Evolutionary conservation across 2,329 filamentous ascomycete species (phyloP), one percentile per base, ranked within the genome.

Genomic region (Trichoderma sp.): DNA sequence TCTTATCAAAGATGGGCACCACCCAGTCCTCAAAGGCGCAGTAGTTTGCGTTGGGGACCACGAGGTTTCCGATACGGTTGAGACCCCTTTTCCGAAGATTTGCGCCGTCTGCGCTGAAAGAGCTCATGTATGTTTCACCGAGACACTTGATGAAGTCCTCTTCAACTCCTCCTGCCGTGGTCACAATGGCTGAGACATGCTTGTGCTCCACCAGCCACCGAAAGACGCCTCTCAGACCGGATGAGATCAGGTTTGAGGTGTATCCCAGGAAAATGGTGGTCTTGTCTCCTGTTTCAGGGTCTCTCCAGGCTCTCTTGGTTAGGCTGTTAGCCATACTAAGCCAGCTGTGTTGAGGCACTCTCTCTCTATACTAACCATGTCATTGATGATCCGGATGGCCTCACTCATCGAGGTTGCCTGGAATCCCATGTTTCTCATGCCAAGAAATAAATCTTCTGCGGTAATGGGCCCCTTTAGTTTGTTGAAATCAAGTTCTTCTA

Each of bases 91-190:
- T 87, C 49, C 96, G 92, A 27, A 99, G 86, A 1, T 88, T 87
- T 10, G 92, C 90, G 16, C 96, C 96, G 0, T 87, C 82, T 0
- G 92, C 90, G 63, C 86, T 88, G 81, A 98, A 99, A 1, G 92
- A 90, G 56, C 93, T 93, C 77, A 98, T 89, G 80, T 97, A 99
- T 0, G 96, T 99, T 64, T 93, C 91, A 13, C 92, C 96, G 2
- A 99, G 89, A 76, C 96, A 99, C 83, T 99, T 99, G 86, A 99
- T 99, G 69, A 99, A 90, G 80, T 99, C 96, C 79, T 99, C 96
- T 80, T 99, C 96, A 64, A 99, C 88, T 61, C 96, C 96, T 56
- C 96, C 96, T 0, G 96, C 96, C 0, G 96, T 97, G 29, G 96
- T 97, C 71, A 99, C 96, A 76, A 99, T 93, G 73, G 91, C 92